Base-by-base conservation (phyloP, 305 asterid genomes). In the Euphrasia arctica region DNA sequence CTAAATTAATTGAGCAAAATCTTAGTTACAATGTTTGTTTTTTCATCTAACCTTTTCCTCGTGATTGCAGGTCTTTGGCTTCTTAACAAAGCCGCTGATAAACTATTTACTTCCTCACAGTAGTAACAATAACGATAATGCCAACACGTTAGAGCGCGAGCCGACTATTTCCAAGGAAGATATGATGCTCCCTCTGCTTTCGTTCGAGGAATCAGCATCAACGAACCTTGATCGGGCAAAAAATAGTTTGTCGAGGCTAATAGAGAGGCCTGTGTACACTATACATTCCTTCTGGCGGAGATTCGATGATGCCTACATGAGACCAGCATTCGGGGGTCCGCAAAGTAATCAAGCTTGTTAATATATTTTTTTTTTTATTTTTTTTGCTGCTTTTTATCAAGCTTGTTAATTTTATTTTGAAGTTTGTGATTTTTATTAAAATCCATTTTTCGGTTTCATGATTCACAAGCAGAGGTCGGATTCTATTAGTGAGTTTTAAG, bases 241-340 rank as follows among this genome's bases (percentile, higher is more conserved):
- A 62, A 92, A 88, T 43, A 68, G 90, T 66, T 65, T 93, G 74
- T 74, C 95, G 2, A 83, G 80, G 96, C 77, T 93, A 12, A 82
- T 90, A 18, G 94, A 88, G 31, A 83, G 96, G 68, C 97, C 99
- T 0, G 95, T 85, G 2, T 78, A 78, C 65, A 90, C 97, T 0
- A 82, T 90, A 2, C 97, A 88, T 68, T 81, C 87, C 63, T 85
- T 88, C 58, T 93, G 96, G 97, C 75, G 92, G 71, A 86, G 84
- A 76, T 90, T 93, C 22, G 97, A 93, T 54, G 79, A 90, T 63
- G 77, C 85, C 5, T 86, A 88, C 74, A 93, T 93, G 99, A 84
- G 94, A 67, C 97, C 99, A 0, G 51, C 80, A 42, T 93, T 93
- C 62, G 95, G 96, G 9, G 95, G 97, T 8, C 75, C 97, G 0